Conservation (phyloP, 306 rosid species). For the Morella rubra region DNA sequence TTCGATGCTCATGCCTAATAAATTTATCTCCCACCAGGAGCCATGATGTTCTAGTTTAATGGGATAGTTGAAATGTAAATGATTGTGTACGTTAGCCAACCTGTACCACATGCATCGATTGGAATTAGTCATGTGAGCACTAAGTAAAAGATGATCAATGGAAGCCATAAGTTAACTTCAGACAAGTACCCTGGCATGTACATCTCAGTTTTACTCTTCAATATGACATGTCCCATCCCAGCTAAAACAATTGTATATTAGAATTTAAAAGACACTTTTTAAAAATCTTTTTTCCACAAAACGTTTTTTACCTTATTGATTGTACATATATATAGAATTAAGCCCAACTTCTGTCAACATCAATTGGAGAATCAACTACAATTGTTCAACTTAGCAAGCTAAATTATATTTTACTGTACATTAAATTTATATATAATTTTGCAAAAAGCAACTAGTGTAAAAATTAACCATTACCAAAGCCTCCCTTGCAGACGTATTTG, state of each 20-base stretch:
- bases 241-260: too few species aligned
- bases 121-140: too few species aligned
- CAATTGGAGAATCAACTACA: background rate
- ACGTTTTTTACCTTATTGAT: too few species aligned
- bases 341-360: background rate
- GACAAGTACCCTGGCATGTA: background rate
- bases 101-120: too few species aligned
- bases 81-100: background rate
- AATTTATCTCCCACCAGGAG: background rate
- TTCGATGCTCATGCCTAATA: background rate
- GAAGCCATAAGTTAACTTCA: too few species aligned
- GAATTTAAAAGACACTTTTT: too few species aligned
- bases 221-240: background rate
- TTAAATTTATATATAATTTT: background rate
- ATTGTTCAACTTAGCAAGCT: background rate
- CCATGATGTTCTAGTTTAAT: background rate
- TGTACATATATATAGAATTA: background rate
- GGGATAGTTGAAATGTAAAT: too few species aligned
- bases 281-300: too few species aligned
- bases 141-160: too few species aligned
- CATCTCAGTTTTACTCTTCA: background rate
- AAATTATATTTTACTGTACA: background rate
- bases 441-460: background rate
- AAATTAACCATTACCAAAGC: conserved; percentile 65
- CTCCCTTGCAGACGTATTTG: conserved; percentile 79